Conservation (phyloP, 2,329 filamentous ascomycete genomes). For the Hypoxylon sp. region DNA sequence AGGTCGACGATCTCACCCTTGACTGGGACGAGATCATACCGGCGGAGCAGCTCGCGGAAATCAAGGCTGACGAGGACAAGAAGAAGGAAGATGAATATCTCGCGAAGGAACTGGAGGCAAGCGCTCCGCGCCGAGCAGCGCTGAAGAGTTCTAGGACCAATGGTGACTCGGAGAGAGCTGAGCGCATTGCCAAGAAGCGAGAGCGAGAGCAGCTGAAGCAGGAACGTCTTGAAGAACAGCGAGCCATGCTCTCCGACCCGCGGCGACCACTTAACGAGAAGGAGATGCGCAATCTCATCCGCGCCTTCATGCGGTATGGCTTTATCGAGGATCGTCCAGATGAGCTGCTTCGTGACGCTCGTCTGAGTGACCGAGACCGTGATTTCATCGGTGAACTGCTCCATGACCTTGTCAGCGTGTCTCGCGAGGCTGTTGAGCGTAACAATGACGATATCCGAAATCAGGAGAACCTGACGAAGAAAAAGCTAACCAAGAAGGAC, state of each 20-base stretch:
- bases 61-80: conserved; percentile 89
- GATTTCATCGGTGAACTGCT: conserved; percentile 81
- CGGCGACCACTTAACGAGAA: conserved; percentile 90
- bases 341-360: conserved; percentile 87
- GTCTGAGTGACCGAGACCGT: conserved; percentile 80
- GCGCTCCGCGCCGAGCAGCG: conserved; percentile 78
- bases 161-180: conserved; percentile 67
- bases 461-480: conserved; percentile 83
- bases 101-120: conserved; percentile 82
- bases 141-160: conserved; percentile 62
- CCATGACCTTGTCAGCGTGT: conserved; percentile 71
- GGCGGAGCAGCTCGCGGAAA: conserved; percentile 85
- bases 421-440: conserved; percentile 66
- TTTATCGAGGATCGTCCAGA: conserved; percentile 87
- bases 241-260: conserved; percentile 79
- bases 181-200: conserved; percentile 71
- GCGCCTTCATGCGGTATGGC: conserved; percentile 89
- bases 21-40: conserved; percentile 99
- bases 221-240: conserved; percentile 76
- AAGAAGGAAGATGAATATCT: conserved; percentile 85
- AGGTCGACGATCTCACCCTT: conserved; percentile 79
- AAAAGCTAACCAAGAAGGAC: conserved; percentile 92
- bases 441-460: conserved; percentile 77
- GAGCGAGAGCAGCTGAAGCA: conserved; percentile 73
- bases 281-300: conserved; percentile 89